Evolutionary conservation across 75 land plant genomes (phyloP), one percentile per base, ranked within the genome.

Genomic region (Pseudotsuga menziesii): DNA sequence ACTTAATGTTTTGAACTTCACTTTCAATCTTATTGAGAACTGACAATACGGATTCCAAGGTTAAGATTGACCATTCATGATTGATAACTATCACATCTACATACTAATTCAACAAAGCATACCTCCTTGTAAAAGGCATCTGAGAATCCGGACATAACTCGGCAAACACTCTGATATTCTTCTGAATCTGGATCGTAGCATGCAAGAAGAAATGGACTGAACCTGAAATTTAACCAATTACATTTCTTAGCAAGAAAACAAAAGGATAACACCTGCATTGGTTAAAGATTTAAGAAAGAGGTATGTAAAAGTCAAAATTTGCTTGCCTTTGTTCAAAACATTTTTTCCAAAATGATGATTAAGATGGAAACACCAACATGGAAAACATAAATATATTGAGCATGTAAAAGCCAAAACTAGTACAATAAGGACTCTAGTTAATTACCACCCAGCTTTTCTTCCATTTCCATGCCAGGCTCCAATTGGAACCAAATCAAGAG

Each of bases 401-500:
- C 17, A 56, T 56, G 3, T 74, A 26, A 16, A 25, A 19, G 17
- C 17, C 5, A 54, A 52, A 20, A 73, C 4, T 48, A 74, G n/a
- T 54, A 74, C 19, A 74, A 73, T 14, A 22, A 25, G 59, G 26
- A 74, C 22, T 52, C 23, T 15, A 74, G n/a, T 13, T 56, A 56
- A 73, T 72, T 88, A 89, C 99, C 98, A 97, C 79, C 99, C 98
- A 77, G 99, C 99, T 84, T 97, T 97, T 52, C 99, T 88, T 59
- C 99, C 99, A 85, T 97, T 97, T 2, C 99, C 99, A 88, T 94
- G 82, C 99, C 99, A 97, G 76, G 99, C 99, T 82, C 95, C 99
- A 81, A 97, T 94, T 58, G 99, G 99, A 54, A 97, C 98, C 57
- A 97, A 84, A 86, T 97, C 99, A 74, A 97, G 83, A 14, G 89